Evolutionary conservation across 2,329 filamentous ascomycete genomes (phyloP).

Genomic region (Drechslerella coelobrocha): DNA sequence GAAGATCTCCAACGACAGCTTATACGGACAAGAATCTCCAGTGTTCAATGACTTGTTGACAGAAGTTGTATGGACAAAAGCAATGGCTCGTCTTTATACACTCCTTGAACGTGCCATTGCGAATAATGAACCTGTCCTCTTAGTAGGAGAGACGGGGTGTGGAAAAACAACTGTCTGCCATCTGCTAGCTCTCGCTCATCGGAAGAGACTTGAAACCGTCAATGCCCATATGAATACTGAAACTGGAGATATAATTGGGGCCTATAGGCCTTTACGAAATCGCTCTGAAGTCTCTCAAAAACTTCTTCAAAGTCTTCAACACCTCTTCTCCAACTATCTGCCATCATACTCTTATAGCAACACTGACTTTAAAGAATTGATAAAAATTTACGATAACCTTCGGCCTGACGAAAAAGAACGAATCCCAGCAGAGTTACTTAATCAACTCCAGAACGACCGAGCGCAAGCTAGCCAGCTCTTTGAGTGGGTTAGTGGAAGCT

Average conservation of each 20-base stretch:
- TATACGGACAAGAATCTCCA: constrained; percentile 67
- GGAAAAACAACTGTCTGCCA: constrained; percentile 98
- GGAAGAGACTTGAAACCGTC: constrained; percentile 80
- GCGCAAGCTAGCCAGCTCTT: constrained; percentile 83
- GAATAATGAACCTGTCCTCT: constrained; percentile 90
- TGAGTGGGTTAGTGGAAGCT: constrained; percentile 92
- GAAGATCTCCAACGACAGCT: constrained; percentile 72
- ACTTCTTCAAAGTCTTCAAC: constrained; percentile 68
- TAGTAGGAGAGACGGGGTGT: constrained; percentile 96
- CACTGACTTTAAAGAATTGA: constrained; percentile 64
- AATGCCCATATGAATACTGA: constrained; percentile 99
- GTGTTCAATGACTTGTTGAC: constrained; percentile 40
- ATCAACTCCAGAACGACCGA: constrained; percentile 61
- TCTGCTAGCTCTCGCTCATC: constrained; percentile 80
- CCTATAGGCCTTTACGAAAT: constrained; percentile 89
- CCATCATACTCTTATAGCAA: constrained; percentile 54
- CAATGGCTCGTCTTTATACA: constrained; percentile 89
- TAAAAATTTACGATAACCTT: constrained; percentile 67
- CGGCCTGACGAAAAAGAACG: constrained; percentile 59
- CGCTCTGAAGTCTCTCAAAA: constrained; percentile 73
- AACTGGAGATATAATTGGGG: constrained; percentile 94
- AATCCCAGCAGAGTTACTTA: constrained; percentile 63
- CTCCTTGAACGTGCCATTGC: constrained; percentile 84
- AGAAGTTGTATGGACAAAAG: constrained; percentile 86
- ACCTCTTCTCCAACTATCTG: constrained; percentile 58